These are phyloP conservation scores for Phytophthora sansomeana DNA, from an alignment of 352 stramenopile genomes.

Conservation along the genomic window DNA sequence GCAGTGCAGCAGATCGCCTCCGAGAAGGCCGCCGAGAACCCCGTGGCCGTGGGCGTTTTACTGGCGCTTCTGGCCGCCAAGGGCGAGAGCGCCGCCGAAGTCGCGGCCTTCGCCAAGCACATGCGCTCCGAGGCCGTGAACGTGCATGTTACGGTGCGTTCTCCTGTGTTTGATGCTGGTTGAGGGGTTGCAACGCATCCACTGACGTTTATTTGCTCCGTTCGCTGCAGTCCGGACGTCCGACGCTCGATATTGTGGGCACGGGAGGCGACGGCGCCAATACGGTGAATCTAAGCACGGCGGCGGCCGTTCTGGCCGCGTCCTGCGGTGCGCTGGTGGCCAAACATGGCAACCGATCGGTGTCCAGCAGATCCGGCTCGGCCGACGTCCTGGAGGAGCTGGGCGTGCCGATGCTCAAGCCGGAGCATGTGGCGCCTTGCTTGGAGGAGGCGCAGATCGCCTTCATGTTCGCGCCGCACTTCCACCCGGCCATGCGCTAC, in stretches of 20 bases:
- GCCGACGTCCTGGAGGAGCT: conserved; percentile 98
- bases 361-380: conserved; percentile 94
- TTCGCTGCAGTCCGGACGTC: conserved; percentile 49
- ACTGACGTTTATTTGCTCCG: conserved; percentile 17
- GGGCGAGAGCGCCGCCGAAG: conserved; percentile 95
- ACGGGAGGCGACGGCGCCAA: conserved; percentile 98
- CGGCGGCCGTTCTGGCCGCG: conserved; percentile 94
- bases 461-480: conserved; percentile 98
- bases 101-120: conserved; percentile 95
- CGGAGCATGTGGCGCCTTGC: conserved; percentile 92
- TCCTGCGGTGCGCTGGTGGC: conserved; percentile 94
- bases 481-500: conserved; percentile 96
- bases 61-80: conserved; percentile 95
- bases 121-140: conserved; percentile 95
- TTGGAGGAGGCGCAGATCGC: conserved; percentile 93
- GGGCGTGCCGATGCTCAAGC: conserved; percentile 95
- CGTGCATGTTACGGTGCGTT: conserved; percentile 67
- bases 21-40: conserved; percentile 62
- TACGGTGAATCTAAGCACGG: conserved; percentile 99
- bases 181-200: background rate
- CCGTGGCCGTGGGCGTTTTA: conserved; percentile 90
- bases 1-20: conserved; percentile 81
- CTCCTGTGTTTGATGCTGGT: background rate
- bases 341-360: conserved; percentile 98
- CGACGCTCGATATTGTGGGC: conserved; percentile 98